Percentiles rank a stretch among this genome's conserved stretches.
These are phyloP conservation scores for Picochlorum sp. DNA, from an alignment of 139 green algal genomes.

Conservation along the genomic window DNA sequence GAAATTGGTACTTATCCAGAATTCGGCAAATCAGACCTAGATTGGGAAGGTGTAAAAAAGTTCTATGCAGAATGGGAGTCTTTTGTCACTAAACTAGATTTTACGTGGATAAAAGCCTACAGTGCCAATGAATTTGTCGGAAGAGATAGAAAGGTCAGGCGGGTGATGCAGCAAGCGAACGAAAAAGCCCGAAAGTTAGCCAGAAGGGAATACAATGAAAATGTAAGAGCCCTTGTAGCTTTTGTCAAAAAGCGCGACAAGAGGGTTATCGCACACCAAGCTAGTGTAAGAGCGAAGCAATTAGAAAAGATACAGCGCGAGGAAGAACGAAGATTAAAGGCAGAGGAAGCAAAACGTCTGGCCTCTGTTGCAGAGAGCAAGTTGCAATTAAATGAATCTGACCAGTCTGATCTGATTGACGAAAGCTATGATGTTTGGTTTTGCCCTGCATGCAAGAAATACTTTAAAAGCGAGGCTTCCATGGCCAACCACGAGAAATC, in stretches of 20 bases:
- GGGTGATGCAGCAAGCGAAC: slow-evolving; percentile 92
- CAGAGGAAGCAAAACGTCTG: slow-evolving; percentile 8
- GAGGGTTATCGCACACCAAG: slow-evolving; percentile 41
- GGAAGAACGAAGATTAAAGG: slow-evolving; percentile 8
- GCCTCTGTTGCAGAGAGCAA: slow-evolving; percentile 10
- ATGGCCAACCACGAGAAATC: slow-evolving; percentile 76
- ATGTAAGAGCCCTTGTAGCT: slow-evolving; percentile 67
- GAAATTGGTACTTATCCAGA: slow-evolving; percentile 5
- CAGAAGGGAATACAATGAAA: slow-evolving; percentile 85
- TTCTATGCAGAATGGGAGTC: slow-evolving; percentile 82
- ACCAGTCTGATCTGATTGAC: not conserved
- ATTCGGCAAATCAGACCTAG: slow-evolving; percentile 19
- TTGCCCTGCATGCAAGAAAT: slow-evolving; percentile 85
- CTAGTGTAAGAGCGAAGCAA: too few relatives aligned
- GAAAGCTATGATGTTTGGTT: slow-evolving; percentile 31
- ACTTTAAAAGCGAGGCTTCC: slow-evolving; percentile 71
- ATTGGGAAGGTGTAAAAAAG: slow-evolving; percentile 38
- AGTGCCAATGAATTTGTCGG: slow-evolving; percentile 54
- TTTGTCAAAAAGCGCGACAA: slow-evolving; percentile 86
- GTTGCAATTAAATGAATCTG: slow-evolving; percentile 37
- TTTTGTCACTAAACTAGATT: slow-evolving; percentile 71
- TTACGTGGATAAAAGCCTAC: slow-evolving; percentile 81
- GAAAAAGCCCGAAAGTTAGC: slow-evolving; percentile 76
- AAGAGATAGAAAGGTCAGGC: slow-evolving; percentile 65
- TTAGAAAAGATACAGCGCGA: not conserved